Evolutionary conservation across 768 basidiomycete species (phyloP), one percentile per base, ranked within the genome.

Genomic region (Lepiota brunneoincarnata): DNA sequence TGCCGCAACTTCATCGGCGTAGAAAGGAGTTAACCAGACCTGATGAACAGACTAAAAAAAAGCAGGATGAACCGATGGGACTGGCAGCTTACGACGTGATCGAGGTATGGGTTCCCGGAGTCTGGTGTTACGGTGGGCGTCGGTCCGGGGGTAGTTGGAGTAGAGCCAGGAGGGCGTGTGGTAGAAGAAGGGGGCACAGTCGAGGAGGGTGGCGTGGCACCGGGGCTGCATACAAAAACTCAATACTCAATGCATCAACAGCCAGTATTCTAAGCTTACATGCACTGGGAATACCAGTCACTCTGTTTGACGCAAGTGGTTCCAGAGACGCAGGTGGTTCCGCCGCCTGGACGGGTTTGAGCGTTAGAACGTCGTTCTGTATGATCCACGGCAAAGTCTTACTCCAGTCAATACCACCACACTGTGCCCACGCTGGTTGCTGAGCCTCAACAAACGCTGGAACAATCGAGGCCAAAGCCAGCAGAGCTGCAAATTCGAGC

Each of bases 21-120:
- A 86, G 70, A 72, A 79, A 6, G 82, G 82, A 49, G 73, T 77
- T 46, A 82, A 64, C 68, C 75, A 84, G 51, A 75, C 64, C 79
- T 81, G 43, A 14, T 37, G 39, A 18, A 31, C 24, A 15, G 35
- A 51, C n/a, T 39, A 44, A 55, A 38, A 49, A 21, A 39, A 39
- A 24, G 10, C 26, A 14, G 38, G 15, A 12, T 20, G 12, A 14
- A 39, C 7, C n/a, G 1, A 34, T n/a, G 26, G 11, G 18, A 36
- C 18, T 12, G 4, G 38, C 61, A 17, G 39, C 53, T 50, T 58
- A 80, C 79, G 50, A 66, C 66, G 60, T 76, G 78, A 39, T 81
- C 81, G 18, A 63, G 65, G 69, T 68, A 84, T 7, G 83, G 83
- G 67, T 82, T 83, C 23, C 73, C 78, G 18, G 79, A 69, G 48